Percentiles rank a stretch among this genome's conserved stretches.
These are phyloP conservation scores for Pleurotus tuoliensis DNA, from an alignment of 768 basidiomycete species.

Conservation along the genomic window DNA sequence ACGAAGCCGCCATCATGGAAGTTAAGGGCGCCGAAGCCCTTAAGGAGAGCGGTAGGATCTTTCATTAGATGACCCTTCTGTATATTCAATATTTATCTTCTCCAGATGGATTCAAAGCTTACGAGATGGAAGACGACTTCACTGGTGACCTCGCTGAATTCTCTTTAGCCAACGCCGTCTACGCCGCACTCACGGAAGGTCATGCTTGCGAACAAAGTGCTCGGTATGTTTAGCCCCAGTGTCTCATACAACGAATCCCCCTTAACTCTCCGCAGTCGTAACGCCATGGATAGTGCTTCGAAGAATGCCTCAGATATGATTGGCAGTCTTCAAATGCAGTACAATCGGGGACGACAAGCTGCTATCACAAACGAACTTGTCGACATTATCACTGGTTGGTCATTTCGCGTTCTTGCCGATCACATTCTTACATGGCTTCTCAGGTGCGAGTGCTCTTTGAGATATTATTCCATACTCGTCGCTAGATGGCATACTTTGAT, in stretches of 20 bases:
- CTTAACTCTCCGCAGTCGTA: constrained; percentile 53
- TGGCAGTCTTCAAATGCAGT: constrained; percentile 79
- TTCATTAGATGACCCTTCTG: too few relatives aligned
- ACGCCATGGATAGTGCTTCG: constrained; percentile 99
- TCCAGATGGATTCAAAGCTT: constrained; percentile 84
- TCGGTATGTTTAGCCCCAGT: constrained; percentile 48
- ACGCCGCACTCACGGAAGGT: constrained; percentile 87
- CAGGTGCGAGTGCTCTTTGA: constrained; percentile 49
- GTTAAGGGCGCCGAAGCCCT: constrained; percentile 81
- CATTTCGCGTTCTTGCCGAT: not conserved
- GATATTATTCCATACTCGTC: not conserved
- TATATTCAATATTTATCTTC: not conserved
- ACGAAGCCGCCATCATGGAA: constrained; percentile 73
- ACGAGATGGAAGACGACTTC: constrained; percentile 97
- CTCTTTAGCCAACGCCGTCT: constrained; percentile 94
- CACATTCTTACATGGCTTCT: not conserved
- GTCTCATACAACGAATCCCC: not conserved
- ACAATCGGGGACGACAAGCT: constrained; percentile 98
- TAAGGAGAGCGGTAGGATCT: constrained; percentile 65
- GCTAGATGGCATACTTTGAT: not conserved
- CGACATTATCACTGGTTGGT: constrained; percentile 85
- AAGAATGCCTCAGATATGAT: constrained; percentile 99
- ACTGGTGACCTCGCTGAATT: constrained; percentile 94
- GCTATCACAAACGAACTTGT: constrained; percentile 95
- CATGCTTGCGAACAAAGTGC: constrained; percentile 95